These are phyloP conservation scores for Berberis thunbergii DNA, from an alignment of 164 flowering plant genomes.

Conservation along the genomic window DNA sequence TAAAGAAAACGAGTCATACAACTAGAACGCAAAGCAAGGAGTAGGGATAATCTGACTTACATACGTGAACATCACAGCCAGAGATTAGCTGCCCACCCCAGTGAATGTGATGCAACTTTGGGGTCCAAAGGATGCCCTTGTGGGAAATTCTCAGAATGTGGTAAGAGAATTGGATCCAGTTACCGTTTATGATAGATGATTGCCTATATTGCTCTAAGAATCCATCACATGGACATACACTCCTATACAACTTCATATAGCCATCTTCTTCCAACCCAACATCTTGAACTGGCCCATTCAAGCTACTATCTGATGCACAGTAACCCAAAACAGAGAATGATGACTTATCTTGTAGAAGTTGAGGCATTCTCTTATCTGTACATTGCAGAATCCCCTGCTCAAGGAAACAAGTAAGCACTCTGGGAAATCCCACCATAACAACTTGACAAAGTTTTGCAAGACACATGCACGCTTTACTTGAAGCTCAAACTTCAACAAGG, in stretches of 20 bases:
- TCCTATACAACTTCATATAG: constrained; percentile 1
- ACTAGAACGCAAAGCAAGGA: constrained; percentile 3
- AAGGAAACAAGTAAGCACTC: neutral
- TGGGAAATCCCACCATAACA: neutral
- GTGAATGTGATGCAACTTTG: constrained; percentile 65
- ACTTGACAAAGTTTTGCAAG: no score
- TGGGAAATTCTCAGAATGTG: constrained; percentile 13
- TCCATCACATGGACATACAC: constrained; percentile 11
- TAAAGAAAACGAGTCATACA: neutral
- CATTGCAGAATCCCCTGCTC: constrained; percentile 37
- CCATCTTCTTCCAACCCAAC: constrained; percentile 16
- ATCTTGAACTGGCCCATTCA: constrained; percentile 12
- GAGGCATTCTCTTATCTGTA: constrained; percentile 45
- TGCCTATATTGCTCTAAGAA: constrained; percentile 20
- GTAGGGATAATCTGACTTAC: constrained; percentile 47
- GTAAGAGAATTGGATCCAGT: constrained; percentile 45
- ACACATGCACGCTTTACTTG: no score
- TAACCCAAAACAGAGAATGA: constrained; percentile 49
- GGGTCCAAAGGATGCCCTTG: constrained; percentile 33
- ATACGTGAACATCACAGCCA: constrained; percentile 73
- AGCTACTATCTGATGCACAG: constrained; percentile 18
- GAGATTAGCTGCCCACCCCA: constrained; percentile 35
- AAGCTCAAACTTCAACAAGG: no score
- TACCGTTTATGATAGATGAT: constrained; percentile 17
- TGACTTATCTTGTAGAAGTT: constrained; percentile 43